A percentile compares a stretch with the other conserved stretches of the same genome.
These are phyloP conservation scores for Nothophytophthora sp. DNA, from an alignment of 352 stramenopile species.

Conservation along the genomic window DNA sequence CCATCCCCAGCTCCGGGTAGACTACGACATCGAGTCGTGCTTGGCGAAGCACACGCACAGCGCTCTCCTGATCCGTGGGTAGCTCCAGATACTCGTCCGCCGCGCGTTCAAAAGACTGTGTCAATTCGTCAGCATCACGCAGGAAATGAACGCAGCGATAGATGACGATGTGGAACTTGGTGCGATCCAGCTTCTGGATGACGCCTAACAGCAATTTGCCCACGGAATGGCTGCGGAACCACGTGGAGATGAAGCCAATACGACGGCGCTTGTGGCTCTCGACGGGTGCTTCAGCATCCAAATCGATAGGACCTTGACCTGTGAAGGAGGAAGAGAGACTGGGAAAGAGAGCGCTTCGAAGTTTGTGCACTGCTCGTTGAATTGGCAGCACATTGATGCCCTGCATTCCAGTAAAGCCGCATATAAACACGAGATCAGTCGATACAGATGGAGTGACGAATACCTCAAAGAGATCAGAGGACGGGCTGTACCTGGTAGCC, in stretches of 20 bases:
- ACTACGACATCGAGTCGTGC: slow-evolving; percentile 76
- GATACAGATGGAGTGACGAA: too few relatives aligned
- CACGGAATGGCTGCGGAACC: slow-evolving; percentile 68
- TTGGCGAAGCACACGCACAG: slow-evolving; percentile 36
- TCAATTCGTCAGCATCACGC: slow-evolving; percentile 42
- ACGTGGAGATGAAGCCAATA: slow-evolving; percentile 64
- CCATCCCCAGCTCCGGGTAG: slow-evolving; percentile 87
- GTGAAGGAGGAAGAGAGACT: slow-evolving; percentile 27
- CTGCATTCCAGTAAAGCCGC: slow-evolving; percentile 14
- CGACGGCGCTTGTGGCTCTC: slow-evolving; percentile 13
- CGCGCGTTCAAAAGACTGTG: slow-evolving; percentile 30
- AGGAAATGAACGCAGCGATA: slow-evolving; percentile 63
- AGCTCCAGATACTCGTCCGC: slow-evolving; percentile 58
- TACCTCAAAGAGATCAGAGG: too few relatives aligned
- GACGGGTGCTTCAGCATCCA: not conserved
- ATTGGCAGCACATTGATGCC: slow-evolving; percentile 33
- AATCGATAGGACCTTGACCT: not conserved
- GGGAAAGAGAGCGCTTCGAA: slow-evolving; percentile 35
- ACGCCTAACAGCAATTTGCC: slow-evolving; percentile 63
- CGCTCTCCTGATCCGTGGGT: slow-evolving; percentile 28
- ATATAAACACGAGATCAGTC: not conserved
- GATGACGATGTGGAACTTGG: slow-evolving; percentile 51
- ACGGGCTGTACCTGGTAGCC: slow-evolving; percentile 49
- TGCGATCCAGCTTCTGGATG: slow-evolving; percentile 49
- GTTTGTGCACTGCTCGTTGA: slow-evolving; percentile 33